phyloP scores from a whole-genome alignment of 2,329 filamentous ascomycete genomes.

The Paecilomyces formosus region DNA sequence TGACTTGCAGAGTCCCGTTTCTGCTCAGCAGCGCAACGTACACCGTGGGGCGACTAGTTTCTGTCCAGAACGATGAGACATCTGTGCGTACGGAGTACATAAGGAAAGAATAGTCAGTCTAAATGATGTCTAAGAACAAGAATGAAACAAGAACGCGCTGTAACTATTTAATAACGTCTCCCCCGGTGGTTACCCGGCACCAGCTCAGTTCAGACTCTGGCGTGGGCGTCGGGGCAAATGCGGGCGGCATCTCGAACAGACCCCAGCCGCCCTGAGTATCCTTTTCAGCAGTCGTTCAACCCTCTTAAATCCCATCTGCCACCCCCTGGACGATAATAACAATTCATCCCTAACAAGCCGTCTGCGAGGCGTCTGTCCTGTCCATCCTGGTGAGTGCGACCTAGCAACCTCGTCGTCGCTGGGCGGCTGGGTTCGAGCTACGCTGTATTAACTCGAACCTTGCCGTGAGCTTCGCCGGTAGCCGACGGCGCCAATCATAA shows the following conservation, averaged over 20 bases:
- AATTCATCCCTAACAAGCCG: background rate
- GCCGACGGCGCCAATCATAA: conserved; percentile 10
- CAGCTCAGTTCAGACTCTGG: background rate
- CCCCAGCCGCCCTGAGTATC: background rate
- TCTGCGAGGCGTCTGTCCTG: background rate
- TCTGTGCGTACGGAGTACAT: too few species aligned
- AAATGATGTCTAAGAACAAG: too few species aligned
- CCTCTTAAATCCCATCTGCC: background rate
- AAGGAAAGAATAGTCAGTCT: too few species aligned
- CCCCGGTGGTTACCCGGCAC: background rate
- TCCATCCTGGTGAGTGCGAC: background rate
- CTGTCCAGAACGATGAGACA: too few species aligned
- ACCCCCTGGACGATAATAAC: background rate
- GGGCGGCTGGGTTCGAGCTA: conserved; percentile 1
- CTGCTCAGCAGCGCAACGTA: background rate
- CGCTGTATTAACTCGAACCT: background rate
- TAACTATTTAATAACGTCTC: background rate
- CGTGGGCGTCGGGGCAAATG: background rate
- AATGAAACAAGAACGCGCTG: too few species aligned
- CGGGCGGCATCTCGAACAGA: background rate
- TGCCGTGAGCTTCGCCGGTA: conserved; percentile 5
- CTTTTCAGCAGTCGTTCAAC: background rate
- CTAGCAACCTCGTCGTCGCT: background rate
- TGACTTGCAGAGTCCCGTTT: background rate
- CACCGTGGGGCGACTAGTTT: too few species aligned